Evolutionary conservation across 2,329 filamentous ascomycete genomes (phyloP), one percentile per base, ranked within the genome.

Genomic region (Anisogramma anomala): DNA sequence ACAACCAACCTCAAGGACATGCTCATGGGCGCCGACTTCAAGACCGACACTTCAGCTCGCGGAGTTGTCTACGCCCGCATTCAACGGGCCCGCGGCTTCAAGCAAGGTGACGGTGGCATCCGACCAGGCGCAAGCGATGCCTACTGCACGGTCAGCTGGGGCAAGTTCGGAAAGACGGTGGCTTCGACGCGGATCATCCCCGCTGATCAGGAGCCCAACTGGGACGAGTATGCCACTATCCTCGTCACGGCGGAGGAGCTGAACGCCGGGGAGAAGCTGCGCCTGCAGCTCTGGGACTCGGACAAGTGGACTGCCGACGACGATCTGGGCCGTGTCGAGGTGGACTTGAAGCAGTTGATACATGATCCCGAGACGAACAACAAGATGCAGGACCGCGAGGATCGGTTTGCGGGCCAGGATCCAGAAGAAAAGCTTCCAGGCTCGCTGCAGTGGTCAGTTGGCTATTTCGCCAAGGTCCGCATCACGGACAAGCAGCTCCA

Each of bases 11-110:
- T 87, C 25, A 83, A 84, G 55, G 79, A 84, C 45, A 85, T 85
- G 77, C 69, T 87, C 10, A 71, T 82, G 6, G 82, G 82, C 3
- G 81, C 84, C 43, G 82, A 86, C 51, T 85, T 82, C 63, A 86
- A 85, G 58, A 84, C 84, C 54, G 80, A 86, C 47, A 84, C 81
- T 0, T 60, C 62, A 22, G 68, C 75, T 2, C 67, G 73, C 23
- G 82, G 82, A 14, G 69, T 84, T 1, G 55, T 87, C 1, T 68
- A 81, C 48, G 68, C 84, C 8, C 71, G 70, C 32, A 78, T 86
- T 55, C 77, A 78, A 52, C 67, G 70, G 18, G 82, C 80, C 0
- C 73, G 71, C 31, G 79, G 75, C 26, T 85, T 86, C 63, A 84
- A 82, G 53, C 71, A 79, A 55, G 80, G 79, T 3, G 82, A 86